Base-by-base conservation (phyloP, 768 basidiomycete genomes). In the Mycena venus region DNA sequence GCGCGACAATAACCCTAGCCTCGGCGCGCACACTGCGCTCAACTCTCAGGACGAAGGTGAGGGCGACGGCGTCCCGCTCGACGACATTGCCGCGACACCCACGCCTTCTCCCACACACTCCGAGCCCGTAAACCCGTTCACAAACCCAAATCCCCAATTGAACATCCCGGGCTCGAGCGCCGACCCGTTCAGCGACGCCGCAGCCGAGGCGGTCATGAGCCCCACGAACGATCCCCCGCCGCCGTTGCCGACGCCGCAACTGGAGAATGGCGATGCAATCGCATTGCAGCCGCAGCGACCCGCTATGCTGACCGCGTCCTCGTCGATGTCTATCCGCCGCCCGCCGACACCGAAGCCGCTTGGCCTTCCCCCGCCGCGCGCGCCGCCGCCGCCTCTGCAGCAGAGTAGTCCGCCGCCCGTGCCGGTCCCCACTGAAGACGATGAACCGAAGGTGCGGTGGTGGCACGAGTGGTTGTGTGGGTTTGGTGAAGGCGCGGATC, bases 401-500 rank as follows among this genome's bases (percentile, higher is more conserved):
- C 63, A 65, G 9, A 61, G 27, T 34, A 79, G 80, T 44, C 81
- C 83, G 25, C 84, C 85, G 5, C 87, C 86, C 17, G 83, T 82
- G n/a, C 81, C 86, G 2, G 73, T 84, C 56, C 70, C 75, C 6
- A 76, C 73, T 23, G 77, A 82, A n/a, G 79, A 81, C 8, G 83
- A 84, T 11, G 83, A 82, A 42, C 79, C 75, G 31, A 83, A 83
- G 61, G 85, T 87, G 5, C 84, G 89, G 73, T 95, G 94, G 94
- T 95, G 94, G 94, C 94, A 94, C 79, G 94, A 95, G 36, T 95
- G 94, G 94, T 81, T 95, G 73, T 95, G 94, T 81, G 94, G 94
- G 15, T 94, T 94, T 76, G 86, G 91, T 21, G 94, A 95, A 79
- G 92, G 92, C n/a, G 84, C 90, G 3, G 92, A 94, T 81, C 87